Evolutionary conservation across 768 basidiomycete species (phyloP).

Genomic region (Daedaleopsis nitida): DNA sequence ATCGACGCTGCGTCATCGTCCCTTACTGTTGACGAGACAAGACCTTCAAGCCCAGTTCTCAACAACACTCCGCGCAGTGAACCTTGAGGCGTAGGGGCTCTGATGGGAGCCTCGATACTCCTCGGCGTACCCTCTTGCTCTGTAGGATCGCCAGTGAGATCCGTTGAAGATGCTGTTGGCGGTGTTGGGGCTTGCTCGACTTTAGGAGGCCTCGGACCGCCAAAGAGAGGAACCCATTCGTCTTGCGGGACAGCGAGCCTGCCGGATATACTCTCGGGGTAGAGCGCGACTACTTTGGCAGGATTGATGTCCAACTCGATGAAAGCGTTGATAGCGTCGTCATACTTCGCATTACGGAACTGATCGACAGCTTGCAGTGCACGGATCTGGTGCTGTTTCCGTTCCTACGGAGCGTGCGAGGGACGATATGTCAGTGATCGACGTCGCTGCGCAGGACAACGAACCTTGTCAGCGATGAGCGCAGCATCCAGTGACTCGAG

Average conservation of each 20-base stretch:
- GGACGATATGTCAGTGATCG: not conserved
- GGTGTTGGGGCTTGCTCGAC: constrained; percentile 27
- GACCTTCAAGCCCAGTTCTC: constrained; percentile 57
- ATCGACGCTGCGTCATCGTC: constrained; percentile 70
- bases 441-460: not conserved
- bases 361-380: constrained; percentile 78
- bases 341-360: constrained; percentile 69
- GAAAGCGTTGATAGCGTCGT: constrained; percentile 83
- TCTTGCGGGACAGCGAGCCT: constrained; percentile 68
- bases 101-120: constrained; percentile 18
- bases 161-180: constrained; percentile 3
- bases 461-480: constrained; percentile 65
- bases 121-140: constrained; percentile 19
- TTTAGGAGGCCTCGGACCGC: constrained; percentile 54
- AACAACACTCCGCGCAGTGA: constrained; percentile 50
- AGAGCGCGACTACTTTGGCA: constrained; percentile 89
- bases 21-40: constrained; percentile 45
- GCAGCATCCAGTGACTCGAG: constrained; percentile 68
- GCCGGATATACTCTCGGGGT: constrained; percentile 80
- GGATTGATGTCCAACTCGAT: constrained; percentile 90
- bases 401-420: constrained; percentile 41
- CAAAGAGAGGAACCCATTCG: constrained; percentile 81
- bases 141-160: constrained; percentile 28
- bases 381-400: constrained; percentile 59
- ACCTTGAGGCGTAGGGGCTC: constrained; percentile 26